Conservation (phyloP, 257 asterid species). For the Forsythia viridissima region DNA sequence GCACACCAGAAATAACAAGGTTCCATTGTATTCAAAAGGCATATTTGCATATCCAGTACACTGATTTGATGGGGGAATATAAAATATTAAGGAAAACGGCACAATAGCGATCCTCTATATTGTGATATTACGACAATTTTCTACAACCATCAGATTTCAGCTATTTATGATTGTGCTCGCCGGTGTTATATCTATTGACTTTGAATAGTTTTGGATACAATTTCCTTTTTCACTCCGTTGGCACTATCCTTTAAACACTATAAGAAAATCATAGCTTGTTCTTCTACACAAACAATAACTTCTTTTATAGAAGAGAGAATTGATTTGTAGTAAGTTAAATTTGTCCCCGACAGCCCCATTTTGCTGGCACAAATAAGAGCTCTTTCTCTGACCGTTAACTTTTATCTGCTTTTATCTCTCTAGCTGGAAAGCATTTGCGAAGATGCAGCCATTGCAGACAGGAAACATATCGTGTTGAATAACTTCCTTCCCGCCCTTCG, state of each 20-base stretch:
- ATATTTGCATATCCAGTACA: not conserved
- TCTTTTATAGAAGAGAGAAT: not conserved
- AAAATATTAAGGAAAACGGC: not conserved
- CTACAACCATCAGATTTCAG: not conserved
- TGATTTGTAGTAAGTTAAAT: not conserved
- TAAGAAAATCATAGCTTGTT: not conserved
- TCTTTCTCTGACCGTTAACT: not conserved
- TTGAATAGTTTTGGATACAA: not conserved
- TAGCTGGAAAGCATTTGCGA: conserved; percentile 88
- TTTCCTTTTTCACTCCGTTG: not conserved
- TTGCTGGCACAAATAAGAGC: not conserved
- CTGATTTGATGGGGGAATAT: not conserved
- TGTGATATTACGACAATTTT: not conserved
- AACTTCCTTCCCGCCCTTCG: conserved; percentile 69
- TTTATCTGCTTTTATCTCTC: conserved; percentile 5
- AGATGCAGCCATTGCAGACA: conserved; percentile 47
- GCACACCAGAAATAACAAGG: not conserved
- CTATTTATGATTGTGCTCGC: not conserved
- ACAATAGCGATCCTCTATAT: not conserved
- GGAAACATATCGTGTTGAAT: conserved; percentile 31
- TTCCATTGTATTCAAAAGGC: not conserved
- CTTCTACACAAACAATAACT: not conserved
- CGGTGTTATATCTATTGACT: not conserved
- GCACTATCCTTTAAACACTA: not conserved
- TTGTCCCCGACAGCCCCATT: not conserved